These are phyloP conservation scores for Arthrocladium fulminans DNA, from an alignment of 2,329 filamentous ascomycete species.

Conservation along the genomic window DNA sequence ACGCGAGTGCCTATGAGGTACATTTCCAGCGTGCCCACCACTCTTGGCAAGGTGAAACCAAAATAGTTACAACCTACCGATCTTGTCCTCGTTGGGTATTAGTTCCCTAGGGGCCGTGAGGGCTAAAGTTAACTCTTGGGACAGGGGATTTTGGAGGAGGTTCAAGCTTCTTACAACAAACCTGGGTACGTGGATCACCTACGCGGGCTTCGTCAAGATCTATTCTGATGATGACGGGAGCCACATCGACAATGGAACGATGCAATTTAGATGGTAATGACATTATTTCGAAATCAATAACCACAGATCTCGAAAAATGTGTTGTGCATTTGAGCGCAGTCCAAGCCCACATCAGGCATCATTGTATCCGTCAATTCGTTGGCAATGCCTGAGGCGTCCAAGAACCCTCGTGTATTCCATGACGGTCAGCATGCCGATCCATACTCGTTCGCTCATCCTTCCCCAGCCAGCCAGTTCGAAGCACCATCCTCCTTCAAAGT, in stretches of 20 bases:
- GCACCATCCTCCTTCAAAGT: too few relatives aligned
- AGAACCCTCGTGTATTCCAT: neutral
- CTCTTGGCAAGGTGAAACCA: neutral
- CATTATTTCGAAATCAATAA: neutral
- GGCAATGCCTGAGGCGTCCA: neutral
- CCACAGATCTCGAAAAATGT: too few relatives aligned
- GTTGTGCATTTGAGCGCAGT: too few relatives aligned
- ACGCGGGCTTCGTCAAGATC: neutral
- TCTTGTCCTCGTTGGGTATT: neutral
- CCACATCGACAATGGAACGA: neutral
- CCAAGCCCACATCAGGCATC: too few relatives aligned
- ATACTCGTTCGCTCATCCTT: too few relatives aligned
- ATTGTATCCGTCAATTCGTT: too few relatives aligned
- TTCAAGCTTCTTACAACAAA: neutral
- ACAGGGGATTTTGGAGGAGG: neutral
- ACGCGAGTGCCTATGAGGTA: neutral
- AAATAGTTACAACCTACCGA: neutral
- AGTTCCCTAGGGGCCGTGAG: neutral
- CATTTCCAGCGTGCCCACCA: neutral
- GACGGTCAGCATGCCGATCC: neutral
- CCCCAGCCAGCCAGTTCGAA: too few relatives aligned
- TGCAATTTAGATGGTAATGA: neutral
- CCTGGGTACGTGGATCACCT: neutral
- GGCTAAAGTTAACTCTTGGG: neutral
- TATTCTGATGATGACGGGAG: neutral